These are phyloP conservation scores for Aspergillus heteromorphus DNA, from an alignment of 495 filamentous ascomycete species.

Conservation along the genomic window DNA sequence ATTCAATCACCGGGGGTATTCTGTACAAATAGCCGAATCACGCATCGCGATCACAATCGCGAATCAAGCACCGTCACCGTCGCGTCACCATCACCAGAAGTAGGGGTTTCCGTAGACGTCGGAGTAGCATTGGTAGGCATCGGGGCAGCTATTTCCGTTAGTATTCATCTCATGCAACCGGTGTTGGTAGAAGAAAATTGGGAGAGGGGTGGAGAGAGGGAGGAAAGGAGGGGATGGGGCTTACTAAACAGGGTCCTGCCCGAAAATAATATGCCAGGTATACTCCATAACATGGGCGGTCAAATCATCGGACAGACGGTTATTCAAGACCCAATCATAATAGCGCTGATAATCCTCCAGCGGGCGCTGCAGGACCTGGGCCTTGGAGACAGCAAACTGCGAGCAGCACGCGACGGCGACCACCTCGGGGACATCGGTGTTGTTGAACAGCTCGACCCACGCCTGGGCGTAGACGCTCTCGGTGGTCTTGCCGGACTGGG, in stretches of 20 bases:
- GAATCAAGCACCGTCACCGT: not conserved
- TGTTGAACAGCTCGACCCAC: conserved; percentile 40
- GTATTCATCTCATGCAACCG: not conserved
- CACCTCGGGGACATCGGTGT: conserved; percentile 38
- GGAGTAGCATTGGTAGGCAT: conserved; percentile 40
- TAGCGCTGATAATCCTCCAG: conserved; percentile 50
- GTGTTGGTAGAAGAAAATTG: not conserved
- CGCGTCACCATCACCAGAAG: conserved; percentile 15
- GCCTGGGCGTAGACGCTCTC: conserved; percentile 38
- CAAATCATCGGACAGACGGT: conserved; percentile 39
- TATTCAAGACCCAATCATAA: conserved; percentile 55
- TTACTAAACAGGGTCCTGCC: conserved; percentile 46
- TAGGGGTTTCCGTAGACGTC: conserved; percentile 38
- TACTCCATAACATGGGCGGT: conserved; percentile 48
- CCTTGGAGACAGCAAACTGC: conserved; percentile 61
- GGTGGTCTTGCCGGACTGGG: conserved; percentile 49
- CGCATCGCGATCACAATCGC: too few relatives aligned
- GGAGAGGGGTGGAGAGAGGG: not conserved
- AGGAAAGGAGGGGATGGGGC: conserved; percentile 5
- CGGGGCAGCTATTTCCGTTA: conserved; percentile 38
- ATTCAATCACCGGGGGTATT: too few relatives aligned
- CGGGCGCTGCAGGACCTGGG: conserved; percentile 44
- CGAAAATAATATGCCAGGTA: conserved; percentile 53
- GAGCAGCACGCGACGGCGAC: conserved; percentile 59
- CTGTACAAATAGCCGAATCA: conserved; percentile 2